Percentiles rank a stretch among this genome's conserved stretches.
Conservation (phyloP, 805 yeast species). For the Zygotorulaspora sp. region DNA sequence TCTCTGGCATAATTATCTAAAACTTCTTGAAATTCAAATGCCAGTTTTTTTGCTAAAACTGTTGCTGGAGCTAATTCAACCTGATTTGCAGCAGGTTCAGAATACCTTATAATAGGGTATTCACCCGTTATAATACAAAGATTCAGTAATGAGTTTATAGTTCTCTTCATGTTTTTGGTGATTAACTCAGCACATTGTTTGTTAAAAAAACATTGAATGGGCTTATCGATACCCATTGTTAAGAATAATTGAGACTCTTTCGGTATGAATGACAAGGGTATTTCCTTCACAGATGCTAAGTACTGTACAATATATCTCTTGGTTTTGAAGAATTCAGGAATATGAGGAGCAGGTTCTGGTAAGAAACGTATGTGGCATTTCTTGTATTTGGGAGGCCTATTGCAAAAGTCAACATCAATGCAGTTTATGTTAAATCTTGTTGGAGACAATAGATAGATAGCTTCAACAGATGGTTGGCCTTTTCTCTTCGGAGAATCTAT, state of each 20-base stretch:
- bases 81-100: conserved; percentile 45
- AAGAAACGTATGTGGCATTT: conserved; percentile 69
- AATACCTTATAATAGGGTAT: conserved; percentile 79
- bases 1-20: conserved; percentile 72
- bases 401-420: conserved; percentile 65
- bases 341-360: conserved; percentile 47
- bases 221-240: conserved; percentile 55
- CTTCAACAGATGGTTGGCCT: conserved; percentile 64
- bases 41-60: conserved; percentile 62
- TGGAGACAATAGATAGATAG: conserved; percentile 75
- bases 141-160: conserved; percentile 64
- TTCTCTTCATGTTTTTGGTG: conserved; percentile 49
- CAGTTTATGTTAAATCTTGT: conserved; percentile 66
- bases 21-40: conserved; percentile 62
- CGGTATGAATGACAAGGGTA: conserved; percentile 54
- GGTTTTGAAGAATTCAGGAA: conserved; percentile 30
- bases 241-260: conserved; percentile 63
- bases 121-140: conserved; percentile 79
- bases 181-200: conserved; percentile 58
- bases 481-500: conserved; percentile 55
- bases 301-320: conserved; percentile 30
- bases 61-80: conserved; percentile 51
- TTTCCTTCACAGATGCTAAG: conserved; percentile 36
- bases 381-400: conserved; percentile 65
- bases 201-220: conserved; percentile 72